Conservation (phyloP, 352 stramenopile species). For the Globisporangium camurandrum region DNA sequence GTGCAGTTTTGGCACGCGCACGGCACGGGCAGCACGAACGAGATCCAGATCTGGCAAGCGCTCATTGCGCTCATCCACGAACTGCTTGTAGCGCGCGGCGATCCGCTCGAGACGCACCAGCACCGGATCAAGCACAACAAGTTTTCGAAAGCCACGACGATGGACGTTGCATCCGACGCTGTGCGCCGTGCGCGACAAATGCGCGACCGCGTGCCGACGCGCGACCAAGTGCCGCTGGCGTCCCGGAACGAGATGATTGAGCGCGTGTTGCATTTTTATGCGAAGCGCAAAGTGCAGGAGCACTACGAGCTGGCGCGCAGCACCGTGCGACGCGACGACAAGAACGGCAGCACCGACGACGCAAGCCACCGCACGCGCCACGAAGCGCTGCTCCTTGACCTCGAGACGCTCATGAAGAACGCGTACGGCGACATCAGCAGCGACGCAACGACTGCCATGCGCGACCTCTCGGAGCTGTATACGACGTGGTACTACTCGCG, state of each 20-base stretch:
- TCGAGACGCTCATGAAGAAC: slow-evolving; percentile 46
- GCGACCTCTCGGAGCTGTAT: slow-evolving; percentile 44
- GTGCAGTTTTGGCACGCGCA: slow-evolving; percentile 44
- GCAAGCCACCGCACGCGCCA: slow-evolving; percentile 21
- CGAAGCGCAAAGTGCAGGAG: slow-evolving; percentile 46
- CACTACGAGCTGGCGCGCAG: slow-evolving; percentile 49
- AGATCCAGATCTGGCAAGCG: slow-evolving; percentile 47
- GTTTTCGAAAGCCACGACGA: slow-evolving; percentile 40
- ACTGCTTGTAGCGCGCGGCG: slow-evolving; percentile 48
- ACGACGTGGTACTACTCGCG: slow-evolving; percentile 42
- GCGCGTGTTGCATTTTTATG: slow-evolving; percentile 51
- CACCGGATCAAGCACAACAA: slow-evolving; percentile 41
- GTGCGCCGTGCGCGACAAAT: slow-evolving; percentile 23
- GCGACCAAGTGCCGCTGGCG: slow-evolving; percentile 24
- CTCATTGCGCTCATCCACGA: slow-evolving; percentile 40
- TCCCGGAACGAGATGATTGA: slow-evolving; percentile 71
- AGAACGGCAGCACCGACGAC: slow-evolving; percentile 9
- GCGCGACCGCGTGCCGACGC: slow-evolving; percentile 1
- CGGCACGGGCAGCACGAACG: slow-evolving; percentile 32
- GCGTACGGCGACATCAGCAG: slow-evolving; percentile 45
- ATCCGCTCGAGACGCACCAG: slow-evolving; percentile 29
- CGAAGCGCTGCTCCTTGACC: slow-evolving; percentile 32
- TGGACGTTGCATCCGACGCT: slow-evolving; percentile 42
- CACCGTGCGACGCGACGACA: no score
- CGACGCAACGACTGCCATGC: slow-evolving; percentile 33